Evolutionary conservation across 1,284 basidiomycete species (phyloP), one percentile per base, ranked within the genome.

Genomic region (Cutaneotrichosporon daszewskae): DNA sequence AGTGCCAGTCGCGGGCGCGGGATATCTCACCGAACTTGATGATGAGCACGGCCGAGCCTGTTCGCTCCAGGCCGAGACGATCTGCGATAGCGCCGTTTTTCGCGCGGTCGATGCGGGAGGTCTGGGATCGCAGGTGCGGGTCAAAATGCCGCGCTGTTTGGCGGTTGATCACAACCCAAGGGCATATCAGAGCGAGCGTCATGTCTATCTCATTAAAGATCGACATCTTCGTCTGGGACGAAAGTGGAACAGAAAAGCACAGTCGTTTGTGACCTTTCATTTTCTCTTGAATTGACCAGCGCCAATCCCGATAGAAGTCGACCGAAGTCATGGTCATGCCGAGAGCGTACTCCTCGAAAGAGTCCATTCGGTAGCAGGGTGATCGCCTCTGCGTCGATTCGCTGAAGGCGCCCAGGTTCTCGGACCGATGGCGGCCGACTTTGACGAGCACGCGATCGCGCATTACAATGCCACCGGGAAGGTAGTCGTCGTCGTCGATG

Each of bases 1-100:
- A 72, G 35, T 59, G 66, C 69, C 68, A 72, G 46, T 72, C 69
- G 32, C 66, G 42, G 4, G 66, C 59, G 37, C 69, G 54, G 4
- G 62, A 62, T 17, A 62, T 45, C 34, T 68, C 62, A 6, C 55
- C 48, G 17, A 67, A 51, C 39, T 68, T 62, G 32, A 72, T 39
- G 19, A 70, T 53, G 43, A 72, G 66, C 7, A 70, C 49, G 33
- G 40, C 50, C 1, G 36, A 28, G 11, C 52, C 45, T 1, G 24
- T 9, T 6, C 45, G 47, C 20, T 40, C 40, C 25, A 43, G 24
- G 32, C 43, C 38, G 11, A 53, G 35, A 3, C 13, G 16, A 25
- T 43, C 53, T 6, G 38, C 36, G n/a, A 53, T 28, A 18, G n/a
- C 23, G 22, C 41, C 29, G 34, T 43, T 28, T 7, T 32, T 32